Percentiles rank a stretch among this genome's conserved stretches.
Evolutionary conservation across 176 grass and related monocot genomes (phyloP).

Genomic region (Aegilops sharonensis): DNA sequence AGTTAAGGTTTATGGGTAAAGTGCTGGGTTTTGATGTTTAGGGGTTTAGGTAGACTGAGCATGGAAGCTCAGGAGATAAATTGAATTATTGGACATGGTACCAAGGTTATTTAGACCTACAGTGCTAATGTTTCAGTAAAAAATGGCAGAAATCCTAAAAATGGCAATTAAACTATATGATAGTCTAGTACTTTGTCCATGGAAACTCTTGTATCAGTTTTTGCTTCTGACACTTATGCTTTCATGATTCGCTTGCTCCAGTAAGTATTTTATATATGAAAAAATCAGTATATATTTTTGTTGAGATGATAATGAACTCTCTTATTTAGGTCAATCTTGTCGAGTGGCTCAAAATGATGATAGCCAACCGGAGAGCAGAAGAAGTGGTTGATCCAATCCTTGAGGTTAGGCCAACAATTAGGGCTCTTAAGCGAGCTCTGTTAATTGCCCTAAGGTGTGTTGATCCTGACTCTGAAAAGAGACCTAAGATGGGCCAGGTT

Average conservation of each 20-base stretch:
- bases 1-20: not conserved
- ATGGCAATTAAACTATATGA: not conserved
- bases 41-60: not conserved
- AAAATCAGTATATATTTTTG: not conserved
- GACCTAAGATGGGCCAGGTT: constrained; percentile 82
- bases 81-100: not conserved
- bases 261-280: not conserved
- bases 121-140: not conserved
- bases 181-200: not conserved
- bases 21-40: not conserved
- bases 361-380: constrained; percentile 64
- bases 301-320: constrained; percentile 6
- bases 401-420: constrained; percentile 49
- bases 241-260: not conserved
- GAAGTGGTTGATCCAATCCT: constrained; percentile 75
- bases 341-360: constrained; percentile 91
- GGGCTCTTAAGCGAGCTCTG: constrained; percentile 64
- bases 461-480: constrained; percentile 84
- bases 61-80: not conserved
- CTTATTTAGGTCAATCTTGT: constrained; percentile 73
- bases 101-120: not conserved
- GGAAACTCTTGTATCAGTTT: not conserved
- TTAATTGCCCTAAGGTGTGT: constrained; percentile 70
- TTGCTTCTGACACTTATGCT: not conserved
- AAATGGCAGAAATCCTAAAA: no score